A percentile compares a stretch with the other conserved stretches of the same genome.
Conservation (phyloP, 805 yeast genomes). For the Saccharomyces paradoxus region DNA sequence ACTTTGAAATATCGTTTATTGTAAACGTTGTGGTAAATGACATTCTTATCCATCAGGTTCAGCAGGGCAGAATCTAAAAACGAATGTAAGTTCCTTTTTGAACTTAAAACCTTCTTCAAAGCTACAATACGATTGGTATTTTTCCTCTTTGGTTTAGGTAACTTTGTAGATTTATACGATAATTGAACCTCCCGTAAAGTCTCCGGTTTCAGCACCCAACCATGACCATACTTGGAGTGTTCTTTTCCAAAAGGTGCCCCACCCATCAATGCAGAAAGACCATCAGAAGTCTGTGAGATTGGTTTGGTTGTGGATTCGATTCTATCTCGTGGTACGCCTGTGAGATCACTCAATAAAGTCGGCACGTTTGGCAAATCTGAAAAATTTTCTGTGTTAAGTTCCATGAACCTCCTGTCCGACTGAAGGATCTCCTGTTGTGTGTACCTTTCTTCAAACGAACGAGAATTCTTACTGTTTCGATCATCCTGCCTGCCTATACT, state of each 20-base stretch:
- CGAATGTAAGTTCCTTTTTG: conserved; percentile 26
- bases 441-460: conserved; percentile 14
- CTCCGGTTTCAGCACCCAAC: background rate
- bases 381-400: conserved; percentile 27
- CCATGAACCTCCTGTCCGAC: conserved; percentile 28
- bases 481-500: conserved; percentile 2
- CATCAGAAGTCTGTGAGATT: conserved; percentile 1
- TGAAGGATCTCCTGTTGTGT: conserved; percentile 25
- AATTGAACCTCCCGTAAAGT: conserved; percentile 9
- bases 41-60: conserved; percentile 25
- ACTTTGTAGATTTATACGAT: conserved; percentile 30
- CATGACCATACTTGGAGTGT: background rate
- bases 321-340: conserved; percentile 26
- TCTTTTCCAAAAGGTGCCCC: background rate
- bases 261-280: background rate
- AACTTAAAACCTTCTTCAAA: conserved; percentile 23
- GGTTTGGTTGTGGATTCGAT: conserved; percentile 18
- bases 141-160: conserved; percentile 25
- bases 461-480: conserved; percentile 7
- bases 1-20: conserved; percentile 30
- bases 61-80: conserved; percentile 23
- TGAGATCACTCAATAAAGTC: conserved; percentile 23
- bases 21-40: conserved; percentile 26
- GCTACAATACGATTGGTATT: conserved; percentile 27
- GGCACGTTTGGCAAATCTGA: conserved; percentile 25